Percentiles rank a stretch among this genome's conserved stretches.
Evolutionary conservation across 306 rosid species (phyloP).

Genomic region (Citrullus amarus): DNA sequence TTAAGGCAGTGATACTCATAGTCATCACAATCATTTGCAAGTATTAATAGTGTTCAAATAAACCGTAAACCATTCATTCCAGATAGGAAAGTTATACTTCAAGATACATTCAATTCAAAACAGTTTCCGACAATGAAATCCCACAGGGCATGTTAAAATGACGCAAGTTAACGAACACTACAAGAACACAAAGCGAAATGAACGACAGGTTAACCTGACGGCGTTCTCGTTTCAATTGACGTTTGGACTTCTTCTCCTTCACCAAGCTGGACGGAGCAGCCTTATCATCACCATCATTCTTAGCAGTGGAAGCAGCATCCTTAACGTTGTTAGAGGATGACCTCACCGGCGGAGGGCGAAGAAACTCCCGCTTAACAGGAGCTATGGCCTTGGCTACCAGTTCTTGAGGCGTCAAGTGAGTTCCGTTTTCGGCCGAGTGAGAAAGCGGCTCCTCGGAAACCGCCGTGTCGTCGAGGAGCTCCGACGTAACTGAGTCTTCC

Average conservation of each 20-base stretch:
- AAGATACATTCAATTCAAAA: background rate
- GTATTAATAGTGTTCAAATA: background rate
- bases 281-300: slow-evolving; percentile 10
- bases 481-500: slow-evolving; percentile 17
- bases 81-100: background rate
- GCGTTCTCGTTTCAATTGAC: slow-evolving; percentile 94
- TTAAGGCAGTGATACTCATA: background rate
- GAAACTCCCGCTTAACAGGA: slow-evolving; percentile 55
- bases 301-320: slow-evolving; percentile 19
- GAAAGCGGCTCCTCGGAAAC: background rate
- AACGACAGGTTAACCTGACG: slow-evolving; percentile 32
- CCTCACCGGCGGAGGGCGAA: slow-evolving; percentile 55
- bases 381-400: slow-evolving; percentile 68
- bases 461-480: background rate
- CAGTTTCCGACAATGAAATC: background rate
- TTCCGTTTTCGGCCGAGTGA: background rate
- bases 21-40: background rate
- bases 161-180: background rate
- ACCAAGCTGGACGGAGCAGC: slow-evolving; percentile 20
- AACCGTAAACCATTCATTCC: background rate
- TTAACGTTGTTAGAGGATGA: slow-evolving; percentile 8
- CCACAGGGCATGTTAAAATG: background rate
- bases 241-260: slow-evolving; percentile 86
- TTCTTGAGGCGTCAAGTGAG: slow-evolving; percentile 39
- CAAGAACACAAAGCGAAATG: background rate